Evolutionary conservation across 768 basidiomycete species (phyloP).

Genomic region (Tricholoma furcatifolium): DNA sequence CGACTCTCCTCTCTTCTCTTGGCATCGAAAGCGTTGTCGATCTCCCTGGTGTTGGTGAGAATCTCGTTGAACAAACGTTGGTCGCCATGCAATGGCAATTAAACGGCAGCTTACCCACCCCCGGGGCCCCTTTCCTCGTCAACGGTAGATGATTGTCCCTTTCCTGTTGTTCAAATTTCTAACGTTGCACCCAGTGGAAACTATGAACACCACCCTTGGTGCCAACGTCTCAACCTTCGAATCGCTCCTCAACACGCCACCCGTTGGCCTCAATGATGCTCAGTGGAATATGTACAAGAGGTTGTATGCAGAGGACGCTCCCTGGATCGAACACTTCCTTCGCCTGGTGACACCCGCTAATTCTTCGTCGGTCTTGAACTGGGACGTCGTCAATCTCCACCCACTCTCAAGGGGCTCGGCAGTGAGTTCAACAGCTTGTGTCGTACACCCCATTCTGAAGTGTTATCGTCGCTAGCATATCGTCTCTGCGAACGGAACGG

Average conservation of each 20-base stretch:
- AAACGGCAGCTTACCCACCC: not conserved
- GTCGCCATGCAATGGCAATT: not conserved
- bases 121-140: not conserved
- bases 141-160: not conserved
- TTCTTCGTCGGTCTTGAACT: not conserved
- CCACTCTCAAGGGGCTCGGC: not conserved
- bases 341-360: not conserved
- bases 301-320: not conserved
- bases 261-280: not conserved
- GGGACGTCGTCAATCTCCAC: not conserved
- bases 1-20: not conserved
- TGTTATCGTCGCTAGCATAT: too few relatives aligned
- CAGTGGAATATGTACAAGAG: not conserved
- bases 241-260: not conserved
- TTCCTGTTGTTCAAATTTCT: too few relatives aligned
- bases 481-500: too few relatives aligned
- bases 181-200: not conserved
- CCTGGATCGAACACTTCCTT: constrained; percentile 1
- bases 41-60: constrained; percentile 1
- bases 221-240: not conserved
- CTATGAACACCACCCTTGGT: not conserved
- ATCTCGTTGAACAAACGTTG: not conserved
- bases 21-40: not conserved
- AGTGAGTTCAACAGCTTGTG: not conserved
- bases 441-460: too few relatives aligned